Evolutionary conservation across 2,329 filamentous ascomycete genomes (phyloP), one percentile per base, ranked within the genome.

Genomic region (Botrytis deweyae): DNA sequence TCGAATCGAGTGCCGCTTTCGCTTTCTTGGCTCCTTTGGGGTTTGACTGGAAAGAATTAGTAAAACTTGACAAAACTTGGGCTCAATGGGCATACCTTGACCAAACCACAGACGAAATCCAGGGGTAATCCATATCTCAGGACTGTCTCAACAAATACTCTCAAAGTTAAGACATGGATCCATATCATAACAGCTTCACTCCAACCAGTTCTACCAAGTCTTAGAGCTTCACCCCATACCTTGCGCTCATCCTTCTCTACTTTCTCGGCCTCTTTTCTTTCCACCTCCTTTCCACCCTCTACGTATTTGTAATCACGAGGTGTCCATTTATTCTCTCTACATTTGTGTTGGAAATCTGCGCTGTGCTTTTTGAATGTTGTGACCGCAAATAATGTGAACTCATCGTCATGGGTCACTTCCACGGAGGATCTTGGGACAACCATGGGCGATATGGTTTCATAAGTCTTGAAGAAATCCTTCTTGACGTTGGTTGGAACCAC

Each of bases 111-210:
- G 67, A 97, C 91, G 83, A 95, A 99, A 78, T 97, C 93, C 76
- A 98, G 84, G 66, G 96, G 96, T 79, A 99, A 83, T 42, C 96
- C 96, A 81, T 99, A 99, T 77, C 96, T 90, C 81, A 99, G 86
- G n/a, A 99, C 96, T 8, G 95, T 97, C 87, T 99, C 96, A 33
- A 99, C 96, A 83, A 98, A 99, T 33, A 98, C 95, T 72, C 96
- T 88, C 79, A 99, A 84, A 10, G 95, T 93, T 80, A 98, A 86
- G 42, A 97, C 92, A 81, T 99, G 96, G 68, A 97, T 88, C 94
- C 95, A 97, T 72, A 95, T 92, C 93, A 97, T 97, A 77, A 97
- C 94, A 76, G 92, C 92, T 84, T 99, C 96, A 81, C 94, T 95
- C 90, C 96, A 99, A 25, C 94, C 94, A n/a, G 94, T 97, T 76